phyloP scores from a whole-genome alignment of 371 early-diverging fungal species.

The Apophysomyces trapeziformis region DNA sequence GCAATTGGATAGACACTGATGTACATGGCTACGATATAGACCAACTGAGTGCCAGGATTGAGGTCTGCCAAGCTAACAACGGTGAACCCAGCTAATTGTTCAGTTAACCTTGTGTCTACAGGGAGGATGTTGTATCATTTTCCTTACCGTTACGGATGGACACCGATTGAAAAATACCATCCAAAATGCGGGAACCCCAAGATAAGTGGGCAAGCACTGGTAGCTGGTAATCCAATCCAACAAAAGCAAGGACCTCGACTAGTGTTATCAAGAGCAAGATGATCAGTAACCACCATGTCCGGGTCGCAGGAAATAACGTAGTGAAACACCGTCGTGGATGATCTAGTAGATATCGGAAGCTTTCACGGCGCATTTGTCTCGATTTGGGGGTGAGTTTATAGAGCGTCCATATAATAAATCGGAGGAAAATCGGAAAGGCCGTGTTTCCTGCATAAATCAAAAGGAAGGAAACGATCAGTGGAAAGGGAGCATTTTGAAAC shows the following conservation, averaged over 20 bases:
- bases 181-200: conserved; percentile 50
- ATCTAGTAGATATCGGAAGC: conserved; percentile 43
- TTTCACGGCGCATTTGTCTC: conserved; percentile 39
- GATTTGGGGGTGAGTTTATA: conserved; percentile 35
- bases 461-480: conserved; percentile 37
- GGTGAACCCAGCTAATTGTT: conserved; percentile 44
- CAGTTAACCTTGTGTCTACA: too few species aligned
- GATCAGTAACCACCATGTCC: conserved; percentile 53
- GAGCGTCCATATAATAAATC: conserved; percentile 47
- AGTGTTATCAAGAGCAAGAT: conserved; percentile 42
- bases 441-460: conserved; percentile 51
- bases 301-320: conserved; percentile 46
- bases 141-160: conserved; percentile 50
- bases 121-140: neutral
- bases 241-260: conserved; percentile 42
- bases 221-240: conserved; percentile 50
- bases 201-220: conserved; percentile 40
- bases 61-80: conserved; percentile 45
- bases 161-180: conserved; percentile 53
- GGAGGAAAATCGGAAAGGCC: conserved; percentile 45
- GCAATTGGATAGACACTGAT: conserved; percentile 58
- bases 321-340: conserved; percentile 57
- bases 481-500: conserved; percentile 46
- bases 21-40: conserved; percentile 58
- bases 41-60: conserved; percentile 49